Base-by-base conservation (phyloP, 2,329 filamentous ascomycete genomes). In the Dichotomopilus funicola region DNA sequence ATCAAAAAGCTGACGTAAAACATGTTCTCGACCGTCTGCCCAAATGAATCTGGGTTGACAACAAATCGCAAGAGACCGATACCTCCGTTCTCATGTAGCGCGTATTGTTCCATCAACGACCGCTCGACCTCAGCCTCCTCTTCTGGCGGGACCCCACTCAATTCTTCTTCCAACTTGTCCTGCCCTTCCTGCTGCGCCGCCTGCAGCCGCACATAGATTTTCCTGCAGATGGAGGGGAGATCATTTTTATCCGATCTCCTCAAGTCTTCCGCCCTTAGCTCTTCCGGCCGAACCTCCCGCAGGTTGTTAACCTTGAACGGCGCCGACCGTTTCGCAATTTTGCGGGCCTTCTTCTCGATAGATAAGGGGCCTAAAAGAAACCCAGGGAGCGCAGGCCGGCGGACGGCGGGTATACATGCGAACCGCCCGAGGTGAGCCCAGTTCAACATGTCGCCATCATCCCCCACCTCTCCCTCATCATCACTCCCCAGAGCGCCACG, bases 1-100 rank as follows among this genome's bases (percentile, higher is more conserved):
- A 97, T 90, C 58, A 99, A 74, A 67, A 99, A 99, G 68, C 89
- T 95, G 63, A 96, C 82, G 68, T 97, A 97, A 71, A 99, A 99
- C 64, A 99, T 77, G 65, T 99, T 99, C 69, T 99, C 94, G 6
- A 99, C 85, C 0, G 91, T 96, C 71, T 99, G 94, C 0, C 89
- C 89, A 65, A 97, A 99, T 0, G 90, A 95, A 41, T 75, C 75
- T 0, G 94, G 94, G 64, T 99, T 96, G 61, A 97, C 81, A 42
- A 91, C 89, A 63, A 96, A 97, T 51, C 87, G 84, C 69, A 96
- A 87, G 10, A 96, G 72, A 49, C 88, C 83, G 3, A 96, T 81
- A 12, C 89, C 88, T 1, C 85, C 85, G 2, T 84, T 83, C 13
- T 78, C 76, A 10, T 83, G 79, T 11, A 96, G 74, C 2, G 85